phyloP scores from a whole-genome alignment of 495 filamentous ascomycete genomes.

The Penicillium fimorum region DNA sequence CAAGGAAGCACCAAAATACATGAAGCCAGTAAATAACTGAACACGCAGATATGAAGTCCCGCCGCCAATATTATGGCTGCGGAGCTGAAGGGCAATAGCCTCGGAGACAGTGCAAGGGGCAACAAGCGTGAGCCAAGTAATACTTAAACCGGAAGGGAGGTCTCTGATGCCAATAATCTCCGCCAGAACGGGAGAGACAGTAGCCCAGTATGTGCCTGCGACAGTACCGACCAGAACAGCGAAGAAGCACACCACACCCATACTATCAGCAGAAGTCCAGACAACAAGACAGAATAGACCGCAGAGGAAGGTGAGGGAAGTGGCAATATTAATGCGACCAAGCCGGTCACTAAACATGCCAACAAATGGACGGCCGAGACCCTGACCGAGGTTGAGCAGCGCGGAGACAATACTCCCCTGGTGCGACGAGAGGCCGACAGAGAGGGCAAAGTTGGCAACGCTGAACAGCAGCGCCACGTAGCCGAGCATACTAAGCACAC shows the following conservation, averaged over 20 bases:
- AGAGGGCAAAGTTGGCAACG: conserved; percentile 67
- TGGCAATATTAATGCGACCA: conserved; percentile 73
- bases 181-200: conserved; percentile 66
- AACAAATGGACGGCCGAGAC: conserved; percentile 66
- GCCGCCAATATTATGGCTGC: conserved; percentile 36
- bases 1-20: conserved; percentile 59
- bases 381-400: conserved; percentile 69
- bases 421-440: conserved; percentile 61
- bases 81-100: conserved; percentile 68
- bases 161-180: conserved; percentile 75
- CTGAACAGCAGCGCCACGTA: conserved; percentile 78
- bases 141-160: conserved; percentile 67
- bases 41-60: conserved; percentile 55
- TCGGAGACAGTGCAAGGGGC: conserved; percentile 74
- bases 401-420: conserved; percentile 72
- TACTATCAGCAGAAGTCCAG: conserved; percentile 69
- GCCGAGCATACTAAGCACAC: conserved; percentile 68
- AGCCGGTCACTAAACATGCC: conserved; percentile 71
- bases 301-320: conserved; percentile 60
- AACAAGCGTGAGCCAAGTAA: conserved; percentile 74
- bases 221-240: conserved; percentile 67
- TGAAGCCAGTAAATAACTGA: conserved; percentile 65
- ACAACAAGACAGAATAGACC: conserved; percentile 67
- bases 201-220: conserved; percentile 71
- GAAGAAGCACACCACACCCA: conserved; percentile 68